Base-by-base conservation (phyloP, 306 rosid species). In the Prunus dulcis region DNA sequence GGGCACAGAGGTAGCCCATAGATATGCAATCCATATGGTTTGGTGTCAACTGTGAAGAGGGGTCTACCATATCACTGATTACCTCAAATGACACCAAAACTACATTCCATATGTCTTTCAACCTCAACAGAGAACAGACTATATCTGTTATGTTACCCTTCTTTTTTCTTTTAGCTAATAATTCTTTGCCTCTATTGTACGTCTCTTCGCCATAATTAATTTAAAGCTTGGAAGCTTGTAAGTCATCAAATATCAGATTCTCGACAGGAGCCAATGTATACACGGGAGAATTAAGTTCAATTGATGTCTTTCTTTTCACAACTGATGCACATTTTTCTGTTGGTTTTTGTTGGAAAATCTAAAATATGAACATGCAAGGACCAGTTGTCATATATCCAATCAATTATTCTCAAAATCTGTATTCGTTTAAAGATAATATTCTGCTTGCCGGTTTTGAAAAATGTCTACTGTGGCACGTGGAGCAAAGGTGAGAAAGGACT, bases 31-130 rank as follows among this genome's bases (percentile, higher is more conserved):
- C 43, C 69, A 61, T 58, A 23, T 15, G 65, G 67, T 77, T 67
- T 70, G 51, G 45, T 53, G 30, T 69, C 71, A 78, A 64, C 30
- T 25, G 67, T 86, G 68, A 55, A 55, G 71, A 20, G 69, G 87
- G 88, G 85, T 71, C 85, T 49, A 82, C 77, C 76, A 78, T 45
- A 25, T 74, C 74, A 80, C 51, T 57, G 64, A 80, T 77, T 52
- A 80, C 76, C 43, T 28, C 66, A 60, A 73, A 58, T 61, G 68
- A 60, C 34, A 34, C 68, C 57, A 27, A 60, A 73, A 28, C 14
- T 25, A 73, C 56, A 18, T 25, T 57, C 18, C 20, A 60, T 58
- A 58, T 43, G 67, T 58, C 76, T 60, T 46, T 56, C 17, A 12
- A 60, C 3, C 67, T 50, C 55, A 3, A 62, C 23, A 23, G 32